phyloP scores from a whole-genome alignment of 2,329 filamentous ascomycete genomes.

The Botrytis fragariae region DNA sequence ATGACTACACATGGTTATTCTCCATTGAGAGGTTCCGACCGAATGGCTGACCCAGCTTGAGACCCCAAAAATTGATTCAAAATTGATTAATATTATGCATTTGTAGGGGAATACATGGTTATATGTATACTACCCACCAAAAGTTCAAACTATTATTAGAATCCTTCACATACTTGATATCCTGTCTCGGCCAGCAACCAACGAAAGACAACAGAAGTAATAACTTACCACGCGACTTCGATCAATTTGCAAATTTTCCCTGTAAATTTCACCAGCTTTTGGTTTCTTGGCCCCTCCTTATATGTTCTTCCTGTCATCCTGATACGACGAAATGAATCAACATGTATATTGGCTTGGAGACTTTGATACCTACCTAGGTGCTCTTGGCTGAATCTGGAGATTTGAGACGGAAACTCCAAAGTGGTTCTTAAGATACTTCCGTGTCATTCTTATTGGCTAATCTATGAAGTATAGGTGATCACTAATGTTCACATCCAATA shows the following conservation, averaged over 20 bases:
- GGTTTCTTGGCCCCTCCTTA: background rate
- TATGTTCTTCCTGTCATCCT: background rate
- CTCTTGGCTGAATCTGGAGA: background rate
- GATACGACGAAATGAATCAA: conserved; percentile 5
- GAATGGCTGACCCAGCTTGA: conserved; percentile 15
- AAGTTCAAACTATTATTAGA: conserved; percentile 8
- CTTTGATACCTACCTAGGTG: background rate
- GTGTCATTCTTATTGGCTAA: background rate
- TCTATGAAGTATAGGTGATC: background rate
- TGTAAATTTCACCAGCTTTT: conserved; percentile 2
- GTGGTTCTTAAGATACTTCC: background rate
- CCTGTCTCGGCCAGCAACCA: background rate
- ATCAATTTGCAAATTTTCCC: conserved; percentile 1
- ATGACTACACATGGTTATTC: background rate
- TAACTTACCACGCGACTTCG: background rate
- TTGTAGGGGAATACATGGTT: background rate
- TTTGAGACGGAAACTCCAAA: background rate
- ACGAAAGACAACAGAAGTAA: background rate
- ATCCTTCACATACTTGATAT: background rate
- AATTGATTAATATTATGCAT: conserved; percentile 9
- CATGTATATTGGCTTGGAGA: background rate
- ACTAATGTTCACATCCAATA: background rate
- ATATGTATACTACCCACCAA: background rate
- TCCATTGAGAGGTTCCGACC: conserved; percentile 6
- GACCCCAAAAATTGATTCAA: background rate